Conservation (phyloP, 129 eudicot species). For the Saussurea involucrata region DNA sequence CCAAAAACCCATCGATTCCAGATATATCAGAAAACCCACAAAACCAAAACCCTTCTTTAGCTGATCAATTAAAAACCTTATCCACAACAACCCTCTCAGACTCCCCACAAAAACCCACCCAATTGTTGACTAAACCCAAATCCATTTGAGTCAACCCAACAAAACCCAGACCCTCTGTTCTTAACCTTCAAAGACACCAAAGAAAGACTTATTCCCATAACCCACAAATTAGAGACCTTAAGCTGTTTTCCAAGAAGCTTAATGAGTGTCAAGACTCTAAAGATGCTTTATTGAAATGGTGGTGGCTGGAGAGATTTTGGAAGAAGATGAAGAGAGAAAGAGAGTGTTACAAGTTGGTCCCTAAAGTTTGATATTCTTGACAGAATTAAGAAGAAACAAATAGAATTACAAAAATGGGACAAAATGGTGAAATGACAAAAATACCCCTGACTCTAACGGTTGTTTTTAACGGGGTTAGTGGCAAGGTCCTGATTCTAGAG, state of each 20-base stretch:
- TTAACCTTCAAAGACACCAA: constrained; percentile 53
- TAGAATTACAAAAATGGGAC: no score
- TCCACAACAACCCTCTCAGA: constrained; percentile 51
- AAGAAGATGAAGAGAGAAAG: no score
- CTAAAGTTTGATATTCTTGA: no score
- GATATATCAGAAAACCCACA: constrained; percentile 33
- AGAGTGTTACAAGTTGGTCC: no score
- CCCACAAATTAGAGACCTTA: constrained; percentile 58
- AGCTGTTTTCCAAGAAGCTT: constrained; percentile 48
- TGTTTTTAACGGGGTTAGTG: no score
- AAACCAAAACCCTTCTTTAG: constrained; percentile 51
- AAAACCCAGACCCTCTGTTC: constrained; percentile 57
- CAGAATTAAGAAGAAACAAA: no score
- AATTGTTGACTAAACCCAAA: constrained; percentile 43
- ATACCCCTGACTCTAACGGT: no score
- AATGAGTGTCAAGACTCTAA: constrained; percentile 40
- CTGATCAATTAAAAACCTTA: constrained; percentile 59
- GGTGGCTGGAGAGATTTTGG: no score
- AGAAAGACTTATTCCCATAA: constrained; percentile 35
- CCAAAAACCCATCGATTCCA: constrained; percentile 32
- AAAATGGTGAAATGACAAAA: no score
- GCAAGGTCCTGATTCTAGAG: no score
- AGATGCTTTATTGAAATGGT: constrained; percentile 39
- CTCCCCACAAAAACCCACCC: constrained; percentile 26
- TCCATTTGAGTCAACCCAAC: constrained; percentile 73